These are phyloP conservation scores for Eucalyptus viminalis DNA, from an alignment of 345 rosid species.

Conservation along the genomic window DNA sequence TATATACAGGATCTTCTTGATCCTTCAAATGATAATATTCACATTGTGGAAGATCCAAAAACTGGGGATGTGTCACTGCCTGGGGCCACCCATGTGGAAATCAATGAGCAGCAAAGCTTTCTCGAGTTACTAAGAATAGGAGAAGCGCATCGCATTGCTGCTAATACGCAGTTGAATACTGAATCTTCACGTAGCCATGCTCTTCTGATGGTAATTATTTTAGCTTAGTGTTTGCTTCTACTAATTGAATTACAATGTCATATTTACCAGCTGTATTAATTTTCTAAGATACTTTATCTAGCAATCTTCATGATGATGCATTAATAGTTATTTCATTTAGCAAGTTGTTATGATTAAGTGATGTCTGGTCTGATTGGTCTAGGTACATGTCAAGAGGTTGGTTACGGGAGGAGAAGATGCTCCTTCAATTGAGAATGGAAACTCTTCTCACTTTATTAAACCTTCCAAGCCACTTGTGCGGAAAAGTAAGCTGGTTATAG, in stretches of 20 bases:
- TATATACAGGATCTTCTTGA: conserved; percentile 96
- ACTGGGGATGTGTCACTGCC: conserved; percentile 97
- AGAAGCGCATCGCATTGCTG: conserved; percentile 92
- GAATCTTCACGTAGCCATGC: conserved; percentile 99
- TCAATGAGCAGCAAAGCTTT: conserved; percentile 72
- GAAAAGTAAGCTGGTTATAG: conserved; percentile 84
- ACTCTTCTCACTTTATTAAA: conserved; percentile 50
- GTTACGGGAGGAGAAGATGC: conserved; percentile 51
- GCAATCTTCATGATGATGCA: neutral
- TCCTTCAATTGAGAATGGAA: conserved; percentile 40
- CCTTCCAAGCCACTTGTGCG: conserved; percentile 68
- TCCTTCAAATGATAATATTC: conserved; percentile 81
- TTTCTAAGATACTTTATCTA: neutral
- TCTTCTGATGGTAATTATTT: conserved; percentile 63
- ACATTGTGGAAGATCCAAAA: conserved; percentile 90
- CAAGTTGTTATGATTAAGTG: neutral
- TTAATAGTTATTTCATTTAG: neutral
- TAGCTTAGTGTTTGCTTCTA: neutral
- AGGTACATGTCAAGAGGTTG: conserved; percentile 86
- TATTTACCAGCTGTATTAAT: neutral
- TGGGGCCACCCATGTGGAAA: conserved; percentile 69
- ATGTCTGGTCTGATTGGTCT: neutral
- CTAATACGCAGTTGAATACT: conserved; percentile 87
- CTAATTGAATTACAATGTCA: neutral
- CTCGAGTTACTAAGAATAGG: conserved; percentile 70